Conservation (phyloP, 2,329 filamentous ascomycete genomes). For the Colletotrichum siamense region DNA sequence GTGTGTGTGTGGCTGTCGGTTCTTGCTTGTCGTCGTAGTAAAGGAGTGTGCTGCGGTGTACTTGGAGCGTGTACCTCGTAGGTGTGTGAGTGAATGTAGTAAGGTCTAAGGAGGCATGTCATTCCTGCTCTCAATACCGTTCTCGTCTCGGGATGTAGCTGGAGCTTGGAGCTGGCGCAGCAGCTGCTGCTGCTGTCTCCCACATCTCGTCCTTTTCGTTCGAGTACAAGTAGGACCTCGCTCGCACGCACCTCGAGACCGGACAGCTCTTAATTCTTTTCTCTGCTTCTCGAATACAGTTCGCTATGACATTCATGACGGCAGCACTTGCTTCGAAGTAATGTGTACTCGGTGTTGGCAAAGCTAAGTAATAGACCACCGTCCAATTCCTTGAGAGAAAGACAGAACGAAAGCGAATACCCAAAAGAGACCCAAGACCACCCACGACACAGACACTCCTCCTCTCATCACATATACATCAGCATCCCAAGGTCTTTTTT, state of each 20-base stretch:
- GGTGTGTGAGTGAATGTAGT: background rate
- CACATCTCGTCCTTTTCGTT: background rate
- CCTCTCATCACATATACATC: background rate
- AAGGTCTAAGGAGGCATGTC: background rate
- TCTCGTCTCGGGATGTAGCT: background rate
- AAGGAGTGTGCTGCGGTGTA: background rate
- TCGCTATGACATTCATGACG: slow-evolving; percentile 10
- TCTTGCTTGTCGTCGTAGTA: background rate
- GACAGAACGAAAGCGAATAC: background rate
- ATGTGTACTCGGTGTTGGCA: slow-evolving; percentile 10
- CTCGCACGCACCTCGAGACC: slow-evolving; percentile 7
- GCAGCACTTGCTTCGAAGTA: slow-evolving; percentile 9
- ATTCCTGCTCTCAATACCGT: background rate
- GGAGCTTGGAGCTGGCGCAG: background rate
- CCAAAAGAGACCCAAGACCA: background rate
- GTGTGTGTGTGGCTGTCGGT: background rate
- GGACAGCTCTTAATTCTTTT: background rate
- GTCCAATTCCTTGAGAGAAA: background rate
- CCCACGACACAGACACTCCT: background rate
- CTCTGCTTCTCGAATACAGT: slow-evolving; percentile 6
- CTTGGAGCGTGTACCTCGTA: background rate
- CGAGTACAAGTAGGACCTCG: slow-evolving; percentile 8
- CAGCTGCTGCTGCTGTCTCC: background rate
- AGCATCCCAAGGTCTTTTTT: background rate
- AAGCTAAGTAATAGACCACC: slow-evolving; percentile 2